Conservation (phyloP, 352 stramenopile species). For the Globisporangium canariense region DNA sequence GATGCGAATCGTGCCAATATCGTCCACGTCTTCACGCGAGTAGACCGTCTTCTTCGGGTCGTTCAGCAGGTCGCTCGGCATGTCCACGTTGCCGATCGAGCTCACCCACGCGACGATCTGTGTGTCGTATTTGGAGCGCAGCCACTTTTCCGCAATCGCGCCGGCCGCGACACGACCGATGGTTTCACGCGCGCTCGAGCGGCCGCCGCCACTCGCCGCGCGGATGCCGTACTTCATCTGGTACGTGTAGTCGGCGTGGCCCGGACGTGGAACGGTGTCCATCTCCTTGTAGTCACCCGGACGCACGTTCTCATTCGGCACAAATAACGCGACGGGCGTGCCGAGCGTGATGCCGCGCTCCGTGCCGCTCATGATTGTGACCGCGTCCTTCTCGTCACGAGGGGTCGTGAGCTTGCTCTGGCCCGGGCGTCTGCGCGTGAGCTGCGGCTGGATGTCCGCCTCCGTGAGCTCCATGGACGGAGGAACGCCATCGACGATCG, state of each 20-base stretch:
- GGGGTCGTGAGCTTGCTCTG: constrained; percentile 98
- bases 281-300: constrained; percentile 97
- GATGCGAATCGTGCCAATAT: constrained; percentile 77
- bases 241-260: constrained; percentile 98
- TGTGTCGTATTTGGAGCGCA: constrained; percentile 90
- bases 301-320: constrained; percentile 97
- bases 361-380: constrained; percentile 97
- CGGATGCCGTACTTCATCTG: constrained; percentile 99
- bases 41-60: constrained; percentile 62
- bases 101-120: constrained; percentile 88
- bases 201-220: constrained; percentile 94
- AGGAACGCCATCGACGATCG: constrained; percentile 96
- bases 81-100: constrained; percentile 79
- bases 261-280: constrained; percentile 87
- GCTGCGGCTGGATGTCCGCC: constrained; percentile 96
- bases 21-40: constrained; percentile 84
- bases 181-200: constrained; percentile 95
- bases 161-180: constrained; percentile 97
- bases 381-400: constrained; percentile 95
- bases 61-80: constrained; percentile 72
- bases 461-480: constrained; percentile 94
- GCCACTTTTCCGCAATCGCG: constrained; percentile 96
- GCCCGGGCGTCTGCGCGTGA: constrained; percentile 95
- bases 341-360: constrained; percentile 93
- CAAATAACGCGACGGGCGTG: constrained; percentile 96